These are phyloP conservation scores for Leccinum truebloodii DNA, from an alignment of 768 basidiomycete species.

Conservation along the genomic window DNA sequence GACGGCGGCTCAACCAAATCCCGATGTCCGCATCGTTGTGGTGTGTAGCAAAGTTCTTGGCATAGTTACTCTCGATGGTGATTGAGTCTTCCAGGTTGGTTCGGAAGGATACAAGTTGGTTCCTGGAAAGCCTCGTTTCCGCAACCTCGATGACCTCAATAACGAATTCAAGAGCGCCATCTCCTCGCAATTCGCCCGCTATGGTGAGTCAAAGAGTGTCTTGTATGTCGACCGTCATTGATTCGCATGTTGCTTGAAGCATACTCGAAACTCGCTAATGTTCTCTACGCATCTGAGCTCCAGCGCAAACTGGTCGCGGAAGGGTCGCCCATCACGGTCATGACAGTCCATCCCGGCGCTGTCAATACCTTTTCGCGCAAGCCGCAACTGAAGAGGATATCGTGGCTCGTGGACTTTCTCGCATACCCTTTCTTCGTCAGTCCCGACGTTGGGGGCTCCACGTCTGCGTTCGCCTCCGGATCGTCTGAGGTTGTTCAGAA, in stretches of 20 bases:
- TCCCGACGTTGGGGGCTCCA: constrained; percentile 30
- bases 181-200: constrained; percentile 26
- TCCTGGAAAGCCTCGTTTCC: constrained; percentile 9
- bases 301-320: constrained; percentile 42
- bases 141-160: constrained; percentile 33
- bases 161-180: constrained; percentile 30
- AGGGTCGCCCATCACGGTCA: not conserved
- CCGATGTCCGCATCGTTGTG: constrained; percentile 63
- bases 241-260: constrained; percentile 31
- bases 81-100: constrained; percentile 28
- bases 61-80: not conserved
- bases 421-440: not conserved
- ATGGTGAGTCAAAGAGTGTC: constrained; percentile 29
- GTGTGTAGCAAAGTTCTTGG: constrained; percentile 35
- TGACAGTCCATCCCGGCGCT: constrained; percentile 33
- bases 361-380: constrained; percentile 33
- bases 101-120: constrained; percentile 32
- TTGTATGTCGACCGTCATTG: not conserved
- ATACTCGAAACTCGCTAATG: constrained; percentile 50
- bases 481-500: constrained; percentile 23
- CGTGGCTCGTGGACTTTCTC: constrained; percentile 19
- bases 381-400: constrained; percentile 18
- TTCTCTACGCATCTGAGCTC: constrained; percentile 51
- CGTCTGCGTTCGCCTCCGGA: constrained; percentile 33
- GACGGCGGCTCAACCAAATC: constrained; percentile 46